Percentiles rank a stretch among this genome's conserved stretches.
phyloP scores from a whole-genome alignment of 108 stramenopile genomes.

The Nannochloropsis oceanica region DNA sequence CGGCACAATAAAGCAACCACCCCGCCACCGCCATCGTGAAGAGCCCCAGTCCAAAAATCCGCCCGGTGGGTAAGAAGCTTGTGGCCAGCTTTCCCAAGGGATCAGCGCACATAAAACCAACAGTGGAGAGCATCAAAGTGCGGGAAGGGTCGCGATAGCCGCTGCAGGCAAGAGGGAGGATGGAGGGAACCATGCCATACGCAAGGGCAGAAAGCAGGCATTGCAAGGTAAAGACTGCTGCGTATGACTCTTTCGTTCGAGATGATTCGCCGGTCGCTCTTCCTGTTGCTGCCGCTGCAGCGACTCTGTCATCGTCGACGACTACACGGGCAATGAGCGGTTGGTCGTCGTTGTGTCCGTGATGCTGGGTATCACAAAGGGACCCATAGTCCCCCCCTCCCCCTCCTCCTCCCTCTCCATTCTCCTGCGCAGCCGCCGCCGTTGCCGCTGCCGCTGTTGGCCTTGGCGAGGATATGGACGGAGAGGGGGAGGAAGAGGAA shows the following conservation, averaged over 20 bases:
- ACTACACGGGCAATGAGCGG: neutral
- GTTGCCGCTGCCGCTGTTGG: too few relatives aligned
- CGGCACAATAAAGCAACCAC: neutral
- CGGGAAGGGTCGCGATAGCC: neutral
- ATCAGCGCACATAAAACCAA: neutral
- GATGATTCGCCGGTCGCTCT: neutral
- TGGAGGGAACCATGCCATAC: neutral
- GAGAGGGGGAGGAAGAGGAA: too few relatives aligned
- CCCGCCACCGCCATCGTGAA: neutral
- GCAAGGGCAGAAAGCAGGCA: neutral
- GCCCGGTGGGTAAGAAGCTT: neutral
- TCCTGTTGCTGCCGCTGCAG: neutral
- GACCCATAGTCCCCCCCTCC: neutral
- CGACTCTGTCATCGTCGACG: neutral
- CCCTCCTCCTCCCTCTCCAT: neutral
- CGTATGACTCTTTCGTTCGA: neutral
- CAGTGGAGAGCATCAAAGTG: neutral
- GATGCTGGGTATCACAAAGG: neutral
- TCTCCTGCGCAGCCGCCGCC: neutral
- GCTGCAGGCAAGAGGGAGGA: neutral
- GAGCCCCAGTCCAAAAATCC: neutral
- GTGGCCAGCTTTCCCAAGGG: neutral
- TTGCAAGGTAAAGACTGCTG: neutral
- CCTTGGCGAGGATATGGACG: too few relatives aligned
- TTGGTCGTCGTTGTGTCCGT: neutral